phyloP scores from a whole-genome alignment of 441 rosid genomes.

The Populus trichocarpa region DNA sequence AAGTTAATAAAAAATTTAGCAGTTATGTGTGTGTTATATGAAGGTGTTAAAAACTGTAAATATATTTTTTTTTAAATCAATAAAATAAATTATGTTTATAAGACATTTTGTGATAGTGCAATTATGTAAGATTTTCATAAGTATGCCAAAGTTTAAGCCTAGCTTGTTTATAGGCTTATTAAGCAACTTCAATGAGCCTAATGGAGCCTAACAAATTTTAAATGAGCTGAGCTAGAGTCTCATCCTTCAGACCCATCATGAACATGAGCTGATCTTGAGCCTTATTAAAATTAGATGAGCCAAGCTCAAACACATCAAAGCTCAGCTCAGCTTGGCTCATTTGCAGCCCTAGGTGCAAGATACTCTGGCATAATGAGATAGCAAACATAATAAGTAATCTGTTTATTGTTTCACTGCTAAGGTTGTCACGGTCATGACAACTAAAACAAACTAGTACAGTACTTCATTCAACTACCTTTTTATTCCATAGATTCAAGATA shows the following conservation, averaged over 20 bases:
- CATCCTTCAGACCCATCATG: too few relatives aligned
- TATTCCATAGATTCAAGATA: not conserved
- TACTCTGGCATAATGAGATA: not conserved
- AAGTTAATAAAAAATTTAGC: not conserved
- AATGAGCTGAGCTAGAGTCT: too few relatives aligned
- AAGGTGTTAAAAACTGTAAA: not conserved
- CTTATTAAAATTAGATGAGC: too few relatives aligned
- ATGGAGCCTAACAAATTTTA: too few relatives aligned
- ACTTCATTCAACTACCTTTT: not conserved
- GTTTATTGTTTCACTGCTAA: not conserved
- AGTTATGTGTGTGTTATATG: not conserved
- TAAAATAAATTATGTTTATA: too few relatives aligned
- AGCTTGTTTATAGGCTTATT: too few relatives aligned
- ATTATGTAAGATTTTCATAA: too few relatives aligned
- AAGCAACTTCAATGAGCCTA: too few relatives aligned
- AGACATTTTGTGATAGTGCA: too few relatives aligned
- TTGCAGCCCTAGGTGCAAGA: not conserved
- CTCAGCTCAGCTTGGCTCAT: constrained; percentile 2
- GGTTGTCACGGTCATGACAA: not conserved
- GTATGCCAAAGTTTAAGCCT: too few relatives aligned
- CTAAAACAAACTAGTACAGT: not conserved
- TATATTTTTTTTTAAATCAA: too few relatives aligned
- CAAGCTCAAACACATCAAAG: not conserved
- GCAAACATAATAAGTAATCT: not conserved
- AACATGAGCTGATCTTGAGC: too few relatives aligned